Base-by-base conservation (phyloP, 768 basidiomycete species). In the Calvatia gigantea region DNA sequence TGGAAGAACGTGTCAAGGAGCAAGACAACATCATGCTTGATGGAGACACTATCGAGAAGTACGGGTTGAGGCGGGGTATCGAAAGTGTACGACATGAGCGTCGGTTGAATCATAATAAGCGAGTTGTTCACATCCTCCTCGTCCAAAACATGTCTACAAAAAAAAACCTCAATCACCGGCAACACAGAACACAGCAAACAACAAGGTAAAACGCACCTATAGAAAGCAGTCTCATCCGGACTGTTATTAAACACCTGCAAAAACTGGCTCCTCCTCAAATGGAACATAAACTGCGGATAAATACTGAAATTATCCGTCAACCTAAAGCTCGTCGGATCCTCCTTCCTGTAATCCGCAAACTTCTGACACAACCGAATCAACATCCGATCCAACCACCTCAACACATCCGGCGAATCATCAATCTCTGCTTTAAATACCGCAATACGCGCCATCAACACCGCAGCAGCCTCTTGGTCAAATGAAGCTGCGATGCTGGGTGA, bases 271-370 rank as follows among this genome's bases (percentile, higher is more conserved):
- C 97, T 78, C 57, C 96, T 81, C 58, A 99, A 72, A 73, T 99
- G 97, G 86, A 98, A 99, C 97, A 98, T 99, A 78, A 99, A 99
- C 68, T 98, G 97, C 14, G 97, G 97, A 70, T 99, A 99, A 64
- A 99, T 98, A 68, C 91, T 91, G 73, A 99, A 98, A 72, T 97
- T 97, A 68, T 97, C 94, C 54, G 85, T 79, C 61, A 99, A 77
- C 62, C 94, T 79, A 82, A 99, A 98, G 67, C 89, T 93, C 33
- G 86, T 82, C 8, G 97, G 91, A 67, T 98, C 97, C 71, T 98
- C 97, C 75, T 98, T 98, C 64, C 95, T 78, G 67, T 98, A 99
- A 67, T 98, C 95, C 46, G 97, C 97, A 65, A 98, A 98, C 77
- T 98, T 99, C 77, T 98, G 97, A 74, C 97, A 99, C 25, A 98